phyloP scores from a whole-genome alignment of 768 basidiomycete genomes.

The Kwoniella bestiolae region DNA sequence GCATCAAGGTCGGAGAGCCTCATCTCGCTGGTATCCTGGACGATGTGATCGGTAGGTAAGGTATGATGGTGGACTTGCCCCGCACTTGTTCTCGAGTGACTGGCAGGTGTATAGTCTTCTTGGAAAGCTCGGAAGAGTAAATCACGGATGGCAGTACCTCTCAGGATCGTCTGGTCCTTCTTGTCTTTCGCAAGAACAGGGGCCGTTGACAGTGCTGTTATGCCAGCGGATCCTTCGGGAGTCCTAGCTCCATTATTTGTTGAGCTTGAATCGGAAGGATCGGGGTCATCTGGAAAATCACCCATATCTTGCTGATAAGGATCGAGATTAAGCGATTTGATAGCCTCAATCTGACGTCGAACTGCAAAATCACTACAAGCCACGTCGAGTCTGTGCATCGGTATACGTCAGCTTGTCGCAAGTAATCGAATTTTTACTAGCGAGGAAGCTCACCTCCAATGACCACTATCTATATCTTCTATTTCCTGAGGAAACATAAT shows the following conservation, averaged over 20 bases:
- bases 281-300: conserved; percentile 22
- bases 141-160: conserved; percentile 75
- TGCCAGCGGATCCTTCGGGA: too few relatives aligned
- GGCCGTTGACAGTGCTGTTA: neutral
- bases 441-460: conserved; percentile 45
- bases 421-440: neutral
- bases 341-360: conserved; percentile 72
- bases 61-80: neutral
- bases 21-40: conserved; percentile 42
- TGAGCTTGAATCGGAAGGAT: too few relatives aligned
- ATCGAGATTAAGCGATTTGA: conserved; percentile 66
- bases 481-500: conserved; percentile 37
- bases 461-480: conserved; percentile 22
- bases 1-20: conserved; percentile 46
- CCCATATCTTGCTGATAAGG: conserved; percentile 55
- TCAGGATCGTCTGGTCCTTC: conserved; percentile 60
- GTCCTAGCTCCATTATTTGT: too few relatives aligned
- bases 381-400: conserved; percentile 64
- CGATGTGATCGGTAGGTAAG: conserved; percentile 10
- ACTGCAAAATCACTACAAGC: conserved; percentile 70
- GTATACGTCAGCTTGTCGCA: neutral
- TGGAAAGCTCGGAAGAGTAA: conserved; percentile 68
- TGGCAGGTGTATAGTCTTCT: conserved; percentile 33
- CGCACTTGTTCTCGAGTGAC: neutral
- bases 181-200: neutral